Base-by-base conservation (phyloP, 768 basidiomycete species). In the Amanita pallidorosea region DNA sequence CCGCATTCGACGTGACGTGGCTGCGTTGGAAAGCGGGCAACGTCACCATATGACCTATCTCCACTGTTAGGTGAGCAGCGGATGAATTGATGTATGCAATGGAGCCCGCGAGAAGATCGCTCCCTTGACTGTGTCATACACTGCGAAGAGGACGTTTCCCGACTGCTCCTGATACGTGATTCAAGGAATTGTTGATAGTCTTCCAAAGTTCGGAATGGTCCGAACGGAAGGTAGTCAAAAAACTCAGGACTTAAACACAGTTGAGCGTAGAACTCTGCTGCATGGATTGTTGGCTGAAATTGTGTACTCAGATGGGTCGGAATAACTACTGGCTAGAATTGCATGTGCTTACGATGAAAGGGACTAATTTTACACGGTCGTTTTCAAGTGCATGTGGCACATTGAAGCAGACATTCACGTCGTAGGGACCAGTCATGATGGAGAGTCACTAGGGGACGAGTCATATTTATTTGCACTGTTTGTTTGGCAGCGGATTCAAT, bases 11-110 rank as follows among this genome's bases (percentile, higher is more conserved):
- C 2, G 79, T 72, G 29, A 85, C 74, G 54, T 85, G 80, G 0
- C 80, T 85, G 13, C 78, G 68, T 52, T 83, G 82, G 60, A 81
- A 86, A 1, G 59, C 60, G 1, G 81, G 79, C 1, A 80, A 62
- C 36, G 78, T 72, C 42, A 80, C 64, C 33, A 81, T 64, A 55
- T 67, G 70, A 7, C 77, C 80, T 31, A 85, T 71, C 56, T 86
- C 83, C 6, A 72, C 70, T 18, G 58, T 62, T 11, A 79, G 67
- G 52, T 79, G 59, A 5, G 43, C 47, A 2, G 69, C 54, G 8
- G 66, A 70, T 4, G 74, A 65, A 54, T 76, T 72, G 45, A 79
- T 59, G 52, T 76, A 67, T 0, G 74, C 79, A 7, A 83, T 71
- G 6, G 70, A 64, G 0, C 79, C 83, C 3, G 82, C 81, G 38